Percentiles rank a stretch among this genome's conserved stretches.
These are phyloP conservation scores for Ceratobasidium sp. DNA, from an alignment of 1,284 basidiomycete genomes.

Conservation along the genomic window DNA sequence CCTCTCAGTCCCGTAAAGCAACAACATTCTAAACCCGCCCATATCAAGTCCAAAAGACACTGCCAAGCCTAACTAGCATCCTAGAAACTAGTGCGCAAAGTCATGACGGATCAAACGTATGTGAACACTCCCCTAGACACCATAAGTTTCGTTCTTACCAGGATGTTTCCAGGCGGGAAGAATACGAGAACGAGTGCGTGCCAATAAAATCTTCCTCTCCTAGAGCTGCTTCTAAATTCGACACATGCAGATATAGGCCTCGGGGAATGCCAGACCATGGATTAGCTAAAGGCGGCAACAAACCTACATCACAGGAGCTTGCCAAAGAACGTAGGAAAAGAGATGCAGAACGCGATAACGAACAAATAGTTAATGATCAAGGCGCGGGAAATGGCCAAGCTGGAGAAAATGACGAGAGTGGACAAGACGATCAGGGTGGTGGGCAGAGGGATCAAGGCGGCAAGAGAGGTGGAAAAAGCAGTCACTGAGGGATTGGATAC, in stretches of 20 bases:
- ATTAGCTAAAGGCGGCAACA: background rate
- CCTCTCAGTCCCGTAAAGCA: background rate
- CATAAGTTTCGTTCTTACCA: background rate
- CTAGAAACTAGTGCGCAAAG: no score
- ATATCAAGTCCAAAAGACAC: background rate
- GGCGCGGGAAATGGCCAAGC: background rate
- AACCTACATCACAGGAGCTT: background rate
- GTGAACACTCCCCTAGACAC: no score
- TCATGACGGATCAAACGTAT: no score
- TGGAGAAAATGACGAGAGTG: background rate
- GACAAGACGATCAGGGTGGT: background rate
- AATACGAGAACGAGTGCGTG: background rate
- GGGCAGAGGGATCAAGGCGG: background rate
- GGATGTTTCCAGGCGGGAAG: background rate
- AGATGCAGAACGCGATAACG: background rate
- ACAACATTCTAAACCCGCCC: background rate
- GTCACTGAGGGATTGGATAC: no score
- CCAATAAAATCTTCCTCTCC: background rate
- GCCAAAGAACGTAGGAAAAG: background rate
- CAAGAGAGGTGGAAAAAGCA: no score
- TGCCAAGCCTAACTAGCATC: no score
- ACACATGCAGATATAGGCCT: background rate
- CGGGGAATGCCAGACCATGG: conserved; percentile 10
- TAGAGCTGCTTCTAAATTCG: background rate
- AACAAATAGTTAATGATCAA: background rate